Evolutionary conservation across 768 basidiomycete genomes (phyloP), one percentile per base, ranked within the genome.

Genomic region (Amanita muscaria): DNA sequence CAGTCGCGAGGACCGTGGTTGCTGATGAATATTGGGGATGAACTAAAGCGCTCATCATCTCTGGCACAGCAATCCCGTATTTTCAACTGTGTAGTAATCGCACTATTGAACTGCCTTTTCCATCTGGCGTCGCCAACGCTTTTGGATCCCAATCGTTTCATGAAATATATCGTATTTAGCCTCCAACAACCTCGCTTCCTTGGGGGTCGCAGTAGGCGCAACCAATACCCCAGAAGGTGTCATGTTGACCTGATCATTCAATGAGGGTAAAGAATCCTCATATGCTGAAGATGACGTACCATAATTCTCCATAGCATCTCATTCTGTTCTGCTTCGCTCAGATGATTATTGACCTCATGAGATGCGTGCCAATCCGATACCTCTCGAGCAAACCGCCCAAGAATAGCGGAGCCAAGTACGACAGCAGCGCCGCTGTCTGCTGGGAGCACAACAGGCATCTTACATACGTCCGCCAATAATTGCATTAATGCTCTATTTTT

Each of bases 161-260:
- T 76, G 64, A 68, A 97, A 98, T 56, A 97, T 92, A 60, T 77
- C 80, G 64, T 96, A 98, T 68, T 99, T 99, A 6, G 83, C 89
- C 44, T 88, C 79, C 40, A 98, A 66, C 37, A 98, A 60, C 56
- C 69, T 82, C 62, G 77, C 80, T 63, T 86, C 89, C 60, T 66
- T 76, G 1, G 60, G 49, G 3, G 73, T 70, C 9, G 80, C 79
- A 12, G 68, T 64, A 2, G 93, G 88, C 5, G 63, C 57, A 25
- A 99, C 71, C 34, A 83, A 66, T 12, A 73, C 78, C 3, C 86
- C 94, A 1, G 80, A 67, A 25, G 88, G 84, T 5, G 92, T 94
- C 96, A 99, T 98, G 53, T 90, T 83, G 24, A 86, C 78, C 88
- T 90, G 23, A n/a, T 22, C 11, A 34, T 21, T 33, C 7, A 21